These are phyloP conservation scores for Nitzschia inconspicua DNA, from an alignment of 108 stramenopile species.

Conservation along the genomic window DNA sequence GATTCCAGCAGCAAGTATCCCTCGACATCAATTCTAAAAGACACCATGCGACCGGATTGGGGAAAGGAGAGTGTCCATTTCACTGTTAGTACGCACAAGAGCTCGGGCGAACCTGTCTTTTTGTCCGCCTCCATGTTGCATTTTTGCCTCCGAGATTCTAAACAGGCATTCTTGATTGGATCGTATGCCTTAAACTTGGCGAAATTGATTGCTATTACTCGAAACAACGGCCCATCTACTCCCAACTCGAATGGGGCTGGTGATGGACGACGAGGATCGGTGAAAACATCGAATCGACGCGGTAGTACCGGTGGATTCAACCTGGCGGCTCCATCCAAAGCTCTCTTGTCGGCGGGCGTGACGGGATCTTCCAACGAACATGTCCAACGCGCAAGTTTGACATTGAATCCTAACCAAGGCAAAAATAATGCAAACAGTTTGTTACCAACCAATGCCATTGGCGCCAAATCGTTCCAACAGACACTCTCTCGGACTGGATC, in stretches of 20 bases:
- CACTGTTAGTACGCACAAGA: conserved; percentile 19
- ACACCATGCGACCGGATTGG: conserved; percentile 26
- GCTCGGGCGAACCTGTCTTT: conserved; percentile 27
- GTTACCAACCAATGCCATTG: neutral
- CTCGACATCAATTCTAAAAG: conserved; percentile 5
- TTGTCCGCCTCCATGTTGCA: conserved; percentile 38
- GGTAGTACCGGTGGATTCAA: neutral
- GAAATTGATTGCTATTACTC: conserved; percentile 18
- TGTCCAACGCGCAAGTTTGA: too few species aligned
- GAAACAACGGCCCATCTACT: neutral
- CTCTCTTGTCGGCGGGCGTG: neutral
- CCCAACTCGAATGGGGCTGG: neutral
- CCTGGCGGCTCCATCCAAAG: neutral
- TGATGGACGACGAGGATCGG: neutral
- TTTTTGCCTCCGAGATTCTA: conserved; percentile 23
- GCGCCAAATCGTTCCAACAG: neutral
- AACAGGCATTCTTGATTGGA: conserved; percentile 18
- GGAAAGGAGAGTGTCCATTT: conserved; percentile 38
- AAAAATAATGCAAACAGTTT: too few species aligned
- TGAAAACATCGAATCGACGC: neutral
- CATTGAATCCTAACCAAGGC: too few species aligned
- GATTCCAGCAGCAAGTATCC: conserved; percentile 7
- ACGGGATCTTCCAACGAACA: too few species aligned
- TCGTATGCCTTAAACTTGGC: conserved; percentile 38
- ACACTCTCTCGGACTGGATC: neutral